Evolutionary conservation across 139 green algal species (phyloP).

Genomic region (Micractinium sp.): DNA sequence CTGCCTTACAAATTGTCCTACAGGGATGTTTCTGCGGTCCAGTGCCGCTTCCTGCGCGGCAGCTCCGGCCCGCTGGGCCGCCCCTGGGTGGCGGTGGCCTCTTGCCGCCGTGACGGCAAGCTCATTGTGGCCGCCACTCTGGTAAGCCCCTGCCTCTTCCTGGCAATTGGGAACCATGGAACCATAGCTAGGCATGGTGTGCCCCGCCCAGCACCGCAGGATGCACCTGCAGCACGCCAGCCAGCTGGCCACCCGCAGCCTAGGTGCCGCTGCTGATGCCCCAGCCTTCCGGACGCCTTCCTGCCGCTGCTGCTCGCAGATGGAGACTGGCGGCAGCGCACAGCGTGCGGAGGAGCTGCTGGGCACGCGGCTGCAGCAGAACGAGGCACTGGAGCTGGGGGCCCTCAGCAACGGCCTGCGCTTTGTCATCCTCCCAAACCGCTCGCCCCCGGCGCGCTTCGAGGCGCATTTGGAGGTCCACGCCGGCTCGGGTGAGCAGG

Average conservation of each 20-base stretch:
- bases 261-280: neutral
- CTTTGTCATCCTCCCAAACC: conserved; percentile 98
- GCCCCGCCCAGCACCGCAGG: no score
- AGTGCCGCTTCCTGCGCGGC: conserved; percentile 29
- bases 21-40: conserved; percentile 5
- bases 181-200: no score
- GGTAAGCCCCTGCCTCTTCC: neutral
- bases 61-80: conserved; percentile 27
- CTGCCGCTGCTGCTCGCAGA: neutral
- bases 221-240: no score
- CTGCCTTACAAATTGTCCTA: neutral
- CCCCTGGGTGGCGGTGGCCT: conserved; percentile 35
- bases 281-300: neutral
- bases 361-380: conserved; percentile 50
- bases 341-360: conserved; percentile 10
- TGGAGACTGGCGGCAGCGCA: neutral
- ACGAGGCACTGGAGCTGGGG: conserved; percentile 73
- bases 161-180: no score
- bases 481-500: conserved; percentile 46
- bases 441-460: conserved; percentile 87
- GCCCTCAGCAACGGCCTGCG: conserved; percentile 82
- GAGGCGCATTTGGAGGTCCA: conserved; percentile 96
- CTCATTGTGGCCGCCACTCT: conserved; percentile 39
- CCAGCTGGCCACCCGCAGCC: neutral
- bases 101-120: neutral